phyloP scores from a whole-genome alignment of 2,329 filamentous ascomycete species.

The Coniochaeta hoffmannii region DNA sequence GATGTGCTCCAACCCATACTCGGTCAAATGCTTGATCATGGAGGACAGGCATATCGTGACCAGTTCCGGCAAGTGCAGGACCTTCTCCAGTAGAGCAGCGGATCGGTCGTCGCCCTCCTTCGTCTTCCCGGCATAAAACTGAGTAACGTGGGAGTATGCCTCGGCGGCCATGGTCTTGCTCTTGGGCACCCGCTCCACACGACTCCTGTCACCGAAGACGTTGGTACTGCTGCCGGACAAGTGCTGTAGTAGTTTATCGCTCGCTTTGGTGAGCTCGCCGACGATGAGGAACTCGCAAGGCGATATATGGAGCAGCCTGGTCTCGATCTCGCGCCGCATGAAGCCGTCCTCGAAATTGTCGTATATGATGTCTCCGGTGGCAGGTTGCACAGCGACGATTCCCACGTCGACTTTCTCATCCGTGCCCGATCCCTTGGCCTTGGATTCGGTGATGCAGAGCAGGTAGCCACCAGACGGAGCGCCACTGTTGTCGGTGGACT shows the following conservation, averaged over 20 bases:
- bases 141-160: constrained; percentile 80
- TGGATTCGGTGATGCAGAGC: constrained; percentile 82
- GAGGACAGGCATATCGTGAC: constrained; percentile 90
- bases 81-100: constrained; percentile 70
- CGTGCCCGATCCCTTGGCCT: constrained; percentile 69
- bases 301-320: constrained; percentile 86
- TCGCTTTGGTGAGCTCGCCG: constrained; percentile 80
- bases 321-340: constrained; percentile 95
- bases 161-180: constrained; percentile 76
- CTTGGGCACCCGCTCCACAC: constrained; percentile 72
- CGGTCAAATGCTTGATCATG: constrained; percentile 89
- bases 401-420: constrained; percentile 93
- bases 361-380: constrained; percentile 92
- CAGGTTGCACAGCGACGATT: constrained; percentile 87
- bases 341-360: constrained; percentile 96
- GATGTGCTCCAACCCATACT: constrained; percentile 91
- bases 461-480: constrained; percentile 73
- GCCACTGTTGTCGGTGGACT: constrained; percentile 29
- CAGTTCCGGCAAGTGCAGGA: constrained; percentile 74
- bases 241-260: constrained; percentile 86
- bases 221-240: constrained; percentile 84
- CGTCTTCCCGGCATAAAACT: constrained; percentile 85
- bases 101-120: constrained; percentile 54
- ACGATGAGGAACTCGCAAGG: constrained; percentile 94
- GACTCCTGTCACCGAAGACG: constrained; percentile 83